Base-by-base conservation (phyloP, 1,139 yeast species). In the Hemisphaericaspora lyxosophila region DNA sequence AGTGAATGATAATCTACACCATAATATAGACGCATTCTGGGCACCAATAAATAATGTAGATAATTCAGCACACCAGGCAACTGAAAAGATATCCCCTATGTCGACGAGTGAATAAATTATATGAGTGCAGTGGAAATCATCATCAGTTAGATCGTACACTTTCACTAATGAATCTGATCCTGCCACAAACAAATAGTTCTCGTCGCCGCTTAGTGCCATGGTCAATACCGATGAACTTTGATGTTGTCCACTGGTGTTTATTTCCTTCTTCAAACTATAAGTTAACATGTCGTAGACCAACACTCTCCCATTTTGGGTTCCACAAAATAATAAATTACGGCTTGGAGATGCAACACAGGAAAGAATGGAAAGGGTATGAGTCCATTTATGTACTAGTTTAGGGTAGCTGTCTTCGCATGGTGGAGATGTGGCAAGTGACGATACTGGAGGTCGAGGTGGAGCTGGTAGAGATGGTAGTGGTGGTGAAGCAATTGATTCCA, bases 251-350 rank as follows among this genome's bases (percentile, higher is more conserved):
- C 60, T 61, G 31, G 60, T 48, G 32, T 54, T 43, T 18, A 65
- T 59, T 24, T 67, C 68, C 28, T 62, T 65, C 36, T 67, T 69
- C 43, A 72, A 57, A 33, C 80, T 79, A 55, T 76, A 90, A 1
- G 84, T 79, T n/a, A 62, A 61, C 43, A 85, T 65, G 51, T 87
- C 90, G 53, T 75, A 82, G 1, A 87, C 81, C 29, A 87, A 61
- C 35, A 92, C 84, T 50, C 78, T 78, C n/a, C 95, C 86, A 51
- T 85, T 86, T 51, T 90, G 96, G 1, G 97, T 87, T n/a, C 98
- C 98, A 42, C 96, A 94, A 56, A 85, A 85, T 13, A 92, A 53
- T 30, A 82, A 63, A 30, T 75, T 69, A 41, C 74, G 73, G 22
- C 60, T 59, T 0, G 85, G 83, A 22, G 84, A 80, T 7, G 85